Conservation (phyloP, 2,329 filamentous ascomycete genomes). For the Colletotrichum tropicale region DNA sequence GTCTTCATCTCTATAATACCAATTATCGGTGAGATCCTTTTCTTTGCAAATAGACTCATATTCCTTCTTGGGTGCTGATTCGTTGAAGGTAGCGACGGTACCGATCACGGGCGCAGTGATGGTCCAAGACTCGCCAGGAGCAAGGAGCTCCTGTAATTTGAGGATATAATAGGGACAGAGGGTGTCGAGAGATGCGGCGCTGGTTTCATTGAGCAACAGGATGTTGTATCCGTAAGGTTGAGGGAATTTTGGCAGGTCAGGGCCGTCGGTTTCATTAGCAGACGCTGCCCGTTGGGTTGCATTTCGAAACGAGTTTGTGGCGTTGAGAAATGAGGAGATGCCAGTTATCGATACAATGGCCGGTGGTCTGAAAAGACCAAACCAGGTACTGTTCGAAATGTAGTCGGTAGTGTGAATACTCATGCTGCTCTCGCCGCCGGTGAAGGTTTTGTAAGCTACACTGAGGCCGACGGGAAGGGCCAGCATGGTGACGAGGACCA, state of each 20-base stretch:
- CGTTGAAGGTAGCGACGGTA: background rate
- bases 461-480: background rate
- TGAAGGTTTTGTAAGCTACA: background rate
- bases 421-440: background rate
- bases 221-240: background rate
- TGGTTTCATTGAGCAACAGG: background rate
- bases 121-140: background rate
- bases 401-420: accelerated
- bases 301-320: accelerated
- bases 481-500: accelerated
- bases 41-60: no score
- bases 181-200: background rate
- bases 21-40: no score
- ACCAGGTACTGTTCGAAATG: accelerated
- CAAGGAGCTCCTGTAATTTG: accelerated
- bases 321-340: background rate
- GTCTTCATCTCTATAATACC: no score
- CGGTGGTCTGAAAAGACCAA: accelerated
- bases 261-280: no score
- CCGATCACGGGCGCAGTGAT: background rate
- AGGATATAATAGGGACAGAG: accelerated
- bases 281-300: background rate
- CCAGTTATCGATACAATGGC: background rate
- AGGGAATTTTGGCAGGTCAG: background rate
- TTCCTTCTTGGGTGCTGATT: no score